phyloP scores from a whole-genome alignment of 805 yeast species.

The Zygotorulaspora danielsina region DNA sequence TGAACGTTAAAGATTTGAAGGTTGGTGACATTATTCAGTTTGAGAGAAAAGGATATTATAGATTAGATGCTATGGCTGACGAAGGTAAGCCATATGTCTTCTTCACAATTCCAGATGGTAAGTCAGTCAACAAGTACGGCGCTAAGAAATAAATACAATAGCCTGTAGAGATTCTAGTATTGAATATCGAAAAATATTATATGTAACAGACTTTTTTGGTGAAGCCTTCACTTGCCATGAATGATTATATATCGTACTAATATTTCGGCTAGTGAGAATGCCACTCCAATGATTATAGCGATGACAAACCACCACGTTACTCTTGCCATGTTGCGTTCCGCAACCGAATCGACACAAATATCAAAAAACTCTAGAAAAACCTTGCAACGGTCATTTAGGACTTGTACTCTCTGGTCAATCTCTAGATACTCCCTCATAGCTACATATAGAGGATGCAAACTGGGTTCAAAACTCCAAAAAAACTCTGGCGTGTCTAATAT shows the following conservation, averaged over 20 bases:
- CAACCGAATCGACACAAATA: slow-evolving; percentile 88
- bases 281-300: slow-evolving; percentile 71
- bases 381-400: slow-evolving; percentile 86
- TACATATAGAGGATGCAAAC: slow-evolving; percentile 82
- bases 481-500: slow-evolving; percentile 93
- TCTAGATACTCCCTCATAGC: slow-evolving; percentile 91
- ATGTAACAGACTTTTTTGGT: neutral
- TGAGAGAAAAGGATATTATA: slow-evolving; percentile 95
- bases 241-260: slow-evolving; percentile 53
- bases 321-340: slow-evolving; percentile 86
- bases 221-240: slow-evolving; percentile 15
- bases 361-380: slow-evolving; percentile 92
- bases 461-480: slow-evolving; percentile 95
- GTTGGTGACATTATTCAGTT: slow-evolving; percentile 88
- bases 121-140: slow-evolving; percentile 71
- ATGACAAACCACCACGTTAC: slow-evolving; percentile 87
- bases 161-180: slow-evolving; percentile 1
- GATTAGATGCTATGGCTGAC: slow-evolving; percentile 57
- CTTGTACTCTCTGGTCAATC: slow-evolving; percentile 91
- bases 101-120: slow-evolving; percentile 96
- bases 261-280: slow-evolving; percentile 73
- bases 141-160: slow-evolving; percentile 46
- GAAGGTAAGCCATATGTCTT: slow-evolving; percentile 67
- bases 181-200: neutral
- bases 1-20: slow-evolving; percentile 69